phyloP scores from a whole-genome alignment of 108 stramenopile species.

The Licmophora abbreviata region DNA sequence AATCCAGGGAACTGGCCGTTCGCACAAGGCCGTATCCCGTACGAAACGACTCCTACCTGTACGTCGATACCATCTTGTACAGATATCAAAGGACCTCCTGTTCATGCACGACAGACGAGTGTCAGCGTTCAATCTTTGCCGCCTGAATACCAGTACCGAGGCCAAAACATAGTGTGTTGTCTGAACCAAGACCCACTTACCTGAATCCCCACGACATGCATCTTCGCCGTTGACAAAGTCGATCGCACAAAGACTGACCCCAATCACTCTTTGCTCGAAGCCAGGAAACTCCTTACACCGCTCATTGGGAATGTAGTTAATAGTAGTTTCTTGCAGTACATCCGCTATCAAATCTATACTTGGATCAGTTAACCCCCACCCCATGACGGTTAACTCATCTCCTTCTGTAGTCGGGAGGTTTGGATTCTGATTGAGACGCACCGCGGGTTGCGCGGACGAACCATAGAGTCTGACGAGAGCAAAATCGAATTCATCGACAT shows the following conservation, averaged over 20 bases:
- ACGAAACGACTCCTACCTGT: constrained; percentile 27
- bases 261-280: constrained; percentile 29
- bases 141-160: no score
- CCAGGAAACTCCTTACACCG: constrained; percentile 1
- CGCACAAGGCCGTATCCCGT: constrained; percentile 32
- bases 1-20: constrained; percentile 27
- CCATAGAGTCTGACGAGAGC: constrained; percentile 7
- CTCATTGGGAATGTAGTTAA: constrained; percentile 7
- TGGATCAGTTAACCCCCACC: constrained; percentile 10
- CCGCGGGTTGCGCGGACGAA: neutral
- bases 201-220: constrained; percentile 48
- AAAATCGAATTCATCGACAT: constrained; percentile 12
- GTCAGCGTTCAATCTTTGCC: no score
- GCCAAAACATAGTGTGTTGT: no score
- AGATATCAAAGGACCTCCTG: no score
- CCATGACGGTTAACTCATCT: constrained; percentile 5
- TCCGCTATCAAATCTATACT: neutral
- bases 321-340: constrained; percentile 3
- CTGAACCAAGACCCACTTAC: no score
- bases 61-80: no score
- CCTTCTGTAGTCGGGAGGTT: neutral
- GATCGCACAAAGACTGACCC: constrained; percentile 33
- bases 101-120: no score
- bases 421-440: neutral
- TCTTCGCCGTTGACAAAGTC: constrained; percentile 23